phyloP scores from a whole-genome alignment of 2,329 filamentous ascomycete species.

The Pseudogymnoascus sp. region DNA sequence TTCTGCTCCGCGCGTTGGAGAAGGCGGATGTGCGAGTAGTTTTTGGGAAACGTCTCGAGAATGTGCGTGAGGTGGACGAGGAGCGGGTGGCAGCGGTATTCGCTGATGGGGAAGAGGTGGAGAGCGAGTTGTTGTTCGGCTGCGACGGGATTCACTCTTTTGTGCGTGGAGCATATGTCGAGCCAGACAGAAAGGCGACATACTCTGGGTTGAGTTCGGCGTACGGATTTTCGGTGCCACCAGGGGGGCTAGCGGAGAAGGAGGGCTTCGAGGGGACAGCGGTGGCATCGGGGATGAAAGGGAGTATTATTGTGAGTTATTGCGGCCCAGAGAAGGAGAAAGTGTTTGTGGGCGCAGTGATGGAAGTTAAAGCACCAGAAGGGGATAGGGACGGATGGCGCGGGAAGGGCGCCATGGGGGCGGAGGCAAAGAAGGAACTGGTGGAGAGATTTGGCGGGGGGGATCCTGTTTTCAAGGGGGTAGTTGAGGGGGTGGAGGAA shows the following conservation, averaged over 20 bases:
- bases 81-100: slow-evolving; percentile 21
- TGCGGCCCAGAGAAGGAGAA: slow-evolving; percentile 9
- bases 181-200: slow-evolving; percentile 10
- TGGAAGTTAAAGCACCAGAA: slow-evolving; percentile 12
- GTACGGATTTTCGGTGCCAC: slow-evolving; percentile 9
- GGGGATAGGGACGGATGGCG: slow-evolving; percentile 16
- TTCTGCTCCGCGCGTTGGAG: slow-evolving; percentile 18
- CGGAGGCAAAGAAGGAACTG: slow-evolving; percentile 12
- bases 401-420: slow-evolving; percentile 6
- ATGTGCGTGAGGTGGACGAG: slow-evolving; percentile 4
- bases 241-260: not conserved
- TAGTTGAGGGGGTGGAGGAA: slow-evolving; percentile 11
- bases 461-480: slow-evolving; percentile 9
- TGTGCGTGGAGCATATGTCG: slow-evolving; percentile 20
- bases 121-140: slow-evolving; percentile 26
- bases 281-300: slow-evolving; percentile 13
- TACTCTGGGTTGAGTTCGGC: slow-evolving; percentile 12
- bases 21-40: slow-evolving; percentile 14
- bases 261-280: slow-evolving; percentile 13
- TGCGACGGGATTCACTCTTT: slow-evolving; percentile 30
- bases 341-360: slow-evolving; percentile 15
- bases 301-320: slow-evolving; percentile 13
- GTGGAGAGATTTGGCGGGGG: slow-evolving; percentile 12
- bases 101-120: slow-evolving; percentile 19
- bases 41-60: slow-evolving; percentile 11